A percentile compares a stretch with the other conserved stretches of the same genome.
Conservation (phyloP, 2,329 filamentous ascomycete genomes). For the Tolypocladium inflatum region DNA sequence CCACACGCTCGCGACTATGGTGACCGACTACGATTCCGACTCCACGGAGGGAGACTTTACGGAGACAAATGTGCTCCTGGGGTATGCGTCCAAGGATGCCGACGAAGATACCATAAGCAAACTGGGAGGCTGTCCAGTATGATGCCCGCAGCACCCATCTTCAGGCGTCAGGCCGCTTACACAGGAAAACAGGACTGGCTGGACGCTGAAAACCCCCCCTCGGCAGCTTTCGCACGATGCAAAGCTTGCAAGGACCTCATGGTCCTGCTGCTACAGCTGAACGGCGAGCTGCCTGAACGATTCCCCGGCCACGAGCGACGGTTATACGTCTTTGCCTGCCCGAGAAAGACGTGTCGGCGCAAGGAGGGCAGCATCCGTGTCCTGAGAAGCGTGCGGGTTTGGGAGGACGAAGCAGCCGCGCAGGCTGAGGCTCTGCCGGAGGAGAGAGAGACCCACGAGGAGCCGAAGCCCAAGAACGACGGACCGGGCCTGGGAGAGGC, state of each 20-base stretch:
- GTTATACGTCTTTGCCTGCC: slow-evolving; percentile 79
- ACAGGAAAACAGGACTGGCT: slow-evolving; percentile 65
- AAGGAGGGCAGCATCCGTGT: slow-evolving; percentile 75
- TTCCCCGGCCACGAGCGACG: slow-evolving; percentile 84
- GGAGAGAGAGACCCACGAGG: slow-evolving; percentile 18
- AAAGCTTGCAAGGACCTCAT: slow-evolving; percentile 78
- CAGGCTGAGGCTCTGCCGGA: slow-evolving; percentile 18
- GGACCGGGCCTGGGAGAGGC: slow-evolving; percentile 50
- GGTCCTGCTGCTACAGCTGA: slow-evolving; percentile 79
- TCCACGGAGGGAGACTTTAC: slow-evolving; percentile 64
- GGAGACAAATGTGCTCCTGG: slow-evolving; percentile 81
- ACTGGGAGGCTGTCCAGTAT: slow-evolving; percentile 77
- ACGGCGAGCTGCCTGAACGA: slow-evolving; percentile 77
- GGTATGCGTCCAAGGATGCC: slow-evolving; percentile 74
- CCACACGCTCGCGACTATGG: background rate
- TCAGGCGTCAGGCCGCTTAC: background rate
- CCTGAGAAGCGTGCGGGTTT: slow-evolving; percentile 57
- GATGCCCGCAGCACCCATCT: slow-evolving; percentile 14
- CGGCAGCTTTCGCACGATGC: slow-evolving; percentile 71
- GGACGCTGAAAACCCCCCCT: slow-evolving; percentile 59
- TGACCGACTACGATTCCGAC: slow-evolving; percentile 81
- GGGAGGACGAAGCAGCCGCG: slow-evolving; percentile 25
- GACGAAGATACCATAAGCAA: slow-evolving; percentile 80
- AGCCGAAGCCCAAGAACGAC: slow-evolving; percentile 22
- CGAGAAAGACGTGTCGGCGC: slow-evolving; percentile 66